Evolutionary conservation across 768 basidiomycete species (phyloP), one percentile per base, ranked within the genome.

Genomic region (Amanita subjunquillea): DNA sequence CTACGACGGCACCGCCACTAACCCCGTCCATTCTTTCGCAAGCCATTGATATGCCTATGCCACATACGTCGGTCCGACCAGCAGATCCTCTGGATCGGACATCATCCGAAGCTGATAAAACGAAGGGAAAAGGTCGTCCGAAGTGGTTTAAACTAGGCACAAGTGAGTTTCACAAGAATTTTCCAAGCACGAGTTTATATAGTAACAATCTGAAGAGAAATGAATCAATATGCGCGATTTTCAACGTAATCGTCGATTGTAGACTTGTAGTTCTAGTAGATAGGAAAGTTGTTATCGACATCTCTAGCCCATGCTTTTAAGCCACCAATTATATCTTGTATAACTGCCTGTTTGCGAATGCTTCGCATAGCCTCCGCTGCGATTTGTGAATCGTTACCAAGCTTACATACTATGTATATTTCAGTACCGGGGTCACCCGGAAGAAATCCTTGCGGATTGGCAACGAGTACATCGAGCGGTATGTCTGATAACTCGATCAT

Each of bases 301-400:
- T 85, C 68, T 55, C 67, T 73, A 46, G 84, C 75, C 92, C 92
- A 96, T 25, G 87, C 86, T 58, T 74, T 68, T 46, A 96, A 67
- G 1, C 94, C 94, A 20, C 94, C 93, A 6, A 88, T 70, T 3
- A 94, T 73, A 65, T 95, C 87, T 59, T 71, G 78, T 15, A 87
- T 69, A 34, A 69, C 59, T 4, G 55, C 46, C 5, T 62, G 55
- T 2, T 48, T 60, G 12, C 61, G 58, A 45, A 67, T 69, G 15
- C 60, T 61, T 52, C 76, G 65, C 17, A 91, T 60, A 4, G 82
- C 81, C 34, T 81, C 72, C 0, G 82, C 92, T 29, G 93, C 95
- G 17, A 90, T 77, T 64, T 91, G 89, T 1, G 91, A 95, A 65
- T 97, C 95, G 61, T 97, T 98, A 4, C 95, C 94, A 20, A 91